phyloP scores from a whole-genome alignment of 371 early-diverging fungal species.

The Dichotomocladium elegans region DNA sequence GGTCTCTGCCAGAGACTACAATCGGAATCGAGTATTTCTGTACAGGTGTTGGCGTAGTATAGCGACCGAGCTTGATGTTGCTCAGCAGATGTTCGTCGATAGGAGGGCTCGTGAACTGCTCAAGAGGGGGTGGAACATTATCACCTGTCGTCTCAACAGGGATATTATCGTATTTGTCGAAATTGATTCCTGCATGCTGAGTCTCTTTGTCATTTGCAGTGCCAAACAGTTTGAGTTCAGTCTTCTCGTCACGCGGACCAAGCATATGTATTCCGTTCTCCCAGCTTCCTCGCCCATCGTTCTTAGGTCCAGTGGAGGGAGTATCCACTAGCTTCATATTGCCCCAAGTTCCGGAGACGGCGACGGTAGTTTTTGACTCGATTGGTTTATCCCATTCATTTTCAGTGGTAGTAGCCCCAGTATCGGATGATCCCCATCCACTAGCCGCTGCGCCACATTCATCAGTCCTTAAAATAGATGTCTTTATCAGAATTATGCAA shows the following conservation, averaged over 20 bases:
- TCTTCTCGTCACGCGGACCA: constrained; percentile 26
- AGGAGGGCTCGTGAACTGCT: constrained; percentile 56
- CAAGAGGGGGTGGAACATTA: constrained; percentile 70
- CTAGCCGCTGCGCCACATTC: neutral
- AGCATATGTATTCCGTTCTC: constrained; percentile 60
- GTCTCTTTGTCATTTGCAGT: constrained; percentile 63
- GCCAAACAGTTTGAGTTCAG: constrained; percentile 51
- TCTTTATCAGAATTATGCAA: neutral
- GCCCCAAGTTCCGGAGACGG: constrained; percentile 8
- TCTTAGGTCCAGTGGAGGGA: constrained; percentile 5
- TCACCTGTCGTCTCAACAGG: constrained; percentile 93
- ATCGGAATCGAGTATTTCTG: constrained; percentile 70
- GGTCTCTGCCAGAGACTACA: constrained; percentile 51
- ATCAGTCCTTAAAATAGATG: neutral
- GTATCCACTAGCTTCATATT: constrained; percentile 9
- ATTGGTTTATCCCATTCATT: constrained; percentile 14
- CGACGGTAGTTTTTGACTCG: neutral
- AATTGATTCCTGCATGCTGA: constrained; percentile 89
- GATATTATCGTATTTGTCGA: constrained; percentile 95
- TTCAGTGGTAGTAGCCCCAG: neutral
- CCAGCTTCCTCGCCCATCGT: constrained; percentile 62
- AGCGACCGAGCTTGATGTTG: constrained; percentile 56
- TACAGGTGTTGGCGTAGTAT: constrained; percentile 68
- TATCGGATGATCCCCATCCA: neutral
- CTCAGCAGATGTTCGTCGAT: constrained; percentile 78